Percentiles rank a stretch among this genome's conserved stretches.
These are phyloP conservation scores for Aureobasidium uvarum DNA, from an alignment of 2,329 filamentous ascomycete species.

Conservation along the genomic window DNA sequence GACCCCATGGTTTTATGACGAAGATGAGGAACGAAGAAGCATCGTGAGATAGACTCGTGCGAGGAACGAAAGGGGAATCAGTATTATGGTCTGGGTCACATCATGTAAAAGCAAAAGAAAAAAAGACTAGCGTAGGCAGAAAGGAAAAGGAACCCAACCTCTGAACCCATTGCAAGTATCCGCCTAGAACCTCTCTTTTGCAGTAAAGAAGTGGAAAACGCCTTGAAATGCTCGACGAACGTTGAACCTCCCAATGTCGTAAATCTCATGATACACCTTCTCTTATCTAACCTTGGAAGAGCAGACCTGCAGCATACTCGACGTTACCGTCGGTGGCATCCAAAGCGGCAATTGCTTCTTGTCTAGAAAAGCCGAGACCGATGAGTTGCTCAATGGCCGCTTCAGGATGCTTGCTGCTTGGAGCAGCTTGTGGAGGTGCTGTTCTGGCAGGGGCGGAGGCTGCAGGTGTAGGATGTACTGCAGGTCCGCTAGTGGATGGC, in stretches of 20 bases:
- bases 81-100: neutral
- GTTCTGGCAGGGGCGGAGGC: constrained; percentile 25
- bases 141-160: neutral
- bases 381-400: constrained; percentile 73
- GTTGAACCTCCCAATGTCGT: neutral
- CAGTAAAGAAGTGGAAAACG: neutral
- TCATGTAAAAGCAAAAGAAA: neutral
- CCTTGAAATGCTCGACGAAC: constrained; percentile 12
- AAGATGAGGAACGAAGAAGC: neutral
- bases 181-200: neutral
- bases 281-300: constrained; percentile 51
- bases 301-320: constrained; percentile 78
- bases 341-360: constrained; percentile 75
- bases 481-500: constrained; percentile 23
- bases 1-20: neutral
- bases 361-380: constrained; percentile 71
- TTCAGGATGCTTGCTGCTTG: constrained; percentile 50
- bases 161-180: neutral
- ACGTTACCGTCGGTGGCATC: constrained; percentile 82
- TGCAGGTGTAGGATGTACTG: constrained; percentile 28
- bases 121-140: neutral
- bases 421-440: constrained; percentile 28
- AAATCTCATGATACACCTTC: constrained; percentile 3
- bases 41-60: neutral
- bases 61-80: neutral